Conservation (phyloP, 1,284 basidiomycete species). For the Trichosporon ovoides region DNA sequence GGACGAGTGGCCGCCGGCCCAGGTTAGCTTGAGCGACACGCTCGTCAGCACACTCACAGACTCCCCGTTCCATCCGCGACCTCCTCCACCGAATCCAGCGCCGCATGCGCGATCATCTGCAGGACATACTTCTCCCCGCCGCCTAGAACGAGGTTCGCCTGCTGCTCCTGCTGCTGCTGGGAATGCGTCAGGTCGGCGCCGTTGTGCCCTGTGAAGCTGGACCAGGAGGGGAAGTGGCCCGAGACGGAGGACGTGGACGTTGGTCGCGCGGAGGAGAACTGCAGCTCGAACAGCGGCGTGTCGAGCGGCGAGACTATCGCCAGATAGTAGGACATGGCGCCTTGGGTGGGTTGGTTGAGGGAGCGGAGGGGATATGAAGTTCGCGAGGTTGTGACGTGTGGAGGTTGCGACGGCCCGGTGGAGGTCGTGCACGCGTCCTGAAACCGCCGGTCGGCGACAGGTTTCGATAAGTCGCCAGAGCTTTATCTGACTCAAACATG, state of each 20-base stretch:
- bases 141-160: neutral
- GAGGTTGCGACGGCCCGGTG: neutral
- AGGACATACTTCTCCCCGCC: slow-evolving; percentile 75
- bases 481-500: no score
- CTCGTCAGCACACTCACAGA: slow-evolving; percentile 64
- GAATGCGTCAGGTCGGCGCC: slow-evolving; percentile 23
- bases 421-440: neutral
- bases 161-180: slow-evolving; percentile 8
- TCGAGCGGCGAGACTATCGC: slow-evolving; percentile 48
- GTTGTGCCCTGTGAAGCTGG: slow-evolving; percentile 37
- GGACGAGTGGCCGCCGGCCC: no score
- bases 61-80: slow-evolving; percentile 74
- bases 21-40: no score
- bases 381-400: slow-evolving; percentile 3
- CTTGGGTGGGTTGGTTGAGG: neutral
- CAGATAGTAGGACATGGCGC: slow-evolving; percentile 48
- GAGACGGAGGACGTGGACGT: slow-evolving; percentile 9
- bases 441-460: no score
- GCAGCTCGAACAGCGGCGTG: slow-evolving; percentile 47
- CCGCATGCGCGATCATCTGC: slow-evolving; percentile 94
- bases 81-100: slow-evolving; percentile 85
- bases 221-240: slow-evolving; percentile 44
- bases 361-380: neutral
- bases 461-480: no score
- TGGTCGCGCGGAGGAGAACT: slow-evolving; percentile 32